Evolutionary conservation across 257 asterid species (phyloP).

Genomic region (Capsicum chinense): DNA sequence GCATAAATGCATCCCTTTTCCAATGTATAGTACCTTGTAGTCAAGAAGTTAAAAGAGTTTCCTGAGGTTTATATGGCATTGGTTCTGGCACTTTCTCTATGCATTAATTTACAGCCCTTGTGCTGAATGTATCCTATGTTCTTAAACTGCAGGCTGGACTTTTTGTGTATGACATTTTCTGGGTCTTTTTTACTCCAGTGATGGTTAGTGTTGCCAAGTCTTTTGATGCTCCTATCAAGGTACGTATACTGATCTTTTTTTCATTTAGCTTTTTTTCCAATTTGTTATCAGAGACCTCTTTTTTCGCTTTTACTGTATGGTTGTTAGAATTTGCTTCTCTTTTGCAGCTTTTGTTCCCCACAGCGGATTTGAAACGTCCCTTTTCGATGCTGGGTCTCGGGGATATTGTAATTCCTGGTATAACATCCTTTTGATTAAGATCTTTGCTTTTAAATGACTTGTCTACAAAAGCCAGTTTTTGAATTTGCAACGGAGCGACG

Average conservation of each 20-base stretch:
- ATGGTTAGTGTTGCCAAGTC: conserved; percentile 99
- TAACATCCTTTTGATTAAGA: not conserved
- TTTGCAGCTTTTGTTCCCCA: conserved; percentile 92
- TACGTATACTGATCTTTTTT: conserved; percentile 20
- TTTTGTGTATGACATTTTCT: conserved; percentile 88
- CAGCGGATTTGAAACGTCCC: conserved; percentile 79
- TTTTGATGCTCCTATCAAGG: conserved; percentile 98
- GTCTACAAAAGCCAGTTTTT: not conserved
- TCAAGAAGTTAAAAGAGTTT: not conserved
- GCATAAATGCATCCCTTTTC: not conserved
- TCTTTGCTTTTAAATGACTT: not conserved
- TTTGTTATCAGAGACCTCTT: not conserved
- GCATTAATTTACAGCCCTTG: not conserved
- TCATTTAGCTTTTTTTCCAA: not conserved
- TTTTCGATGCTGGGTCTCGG: conserved; percentile 99
- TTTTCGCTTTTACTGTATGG: not conserved
- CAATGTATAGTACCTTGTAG: not conserved
- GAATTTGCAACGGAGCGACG: not conserved
- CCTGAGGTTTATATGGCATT: not conserved
- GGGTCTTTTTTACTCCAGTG: conserved; percentile 98
- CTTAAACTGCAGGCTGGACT: conserved; percentile 80
- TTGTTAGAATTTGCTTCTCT: conserved; percentile 25
- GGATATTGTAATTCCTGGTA: conserved; percentile 98
- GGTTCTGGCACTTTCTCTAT: not conserved
- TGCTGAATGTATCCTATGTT: not conserved